Base-by-base conservation (phyloP, 2,329 filamentous ascomycete species). In the Hymenotorrendiella dingleyae region DNA sequence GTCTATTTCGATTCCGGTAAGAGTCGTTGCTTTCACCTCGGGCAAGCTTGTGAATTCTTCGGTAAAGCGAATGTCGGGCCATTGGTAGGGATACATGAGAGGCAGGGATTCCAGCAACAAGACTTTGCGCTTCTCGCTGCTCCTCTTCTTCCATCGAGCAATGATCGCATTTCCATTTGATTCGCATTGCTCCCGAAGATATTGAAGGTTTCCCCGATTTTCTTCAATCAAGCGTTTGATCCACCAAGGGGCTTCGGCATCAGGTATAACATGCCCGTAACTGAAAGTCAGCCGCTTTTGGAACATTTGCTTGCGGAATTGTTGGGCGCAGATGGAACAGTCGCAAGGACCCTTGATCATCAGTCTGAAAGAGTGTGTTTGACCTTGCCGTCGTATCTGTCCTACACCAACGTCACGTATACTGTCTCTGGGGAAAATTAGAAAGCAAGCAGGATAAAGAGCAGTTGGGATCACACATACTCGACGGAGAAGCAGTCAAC, bases 81-180 rank as follows among this genome's bases (percentile, higher is more conserved):
- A 36, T 17, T 36, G 30, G 23, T 37, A 6, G 11, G 21, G 22
- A n/a, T 36, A 37, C 4, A 42, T 16, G 20, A 27, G 4, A 8
- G 40, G 33, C 22, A 29, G 23, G 23, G 22, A 23, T 29, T 30
- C 32, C 12, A 14, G 7, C n/a, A 42, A 16, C 16, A 42, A 16
- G 10, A n/a, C 40, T 23, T 36, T 29, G 14, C 40, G 40, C 14
- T 42, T 37, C n/a, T 36, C 40, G 22, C 24, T 24, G 16, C 40
- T 42, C 19, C 30, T 42, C 24, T 42, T 42, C 40, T 42, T 42
- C 40, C 40, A 42, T 9, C 40, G 23, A 1, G 36, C 37, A 3
- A 42, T 14, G 16, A 42, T 42, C 12, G n/a, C 12, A 9, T 21
- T 20, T 39, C 36, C 36, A 21, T 39, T 20, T 11, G 17, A 3